These are phyloP conservation scores for Talaromyces sp. DNA, from an alignment of 2,329 filamentous ascomycete species.

Conservation along the genomic window DNA sequence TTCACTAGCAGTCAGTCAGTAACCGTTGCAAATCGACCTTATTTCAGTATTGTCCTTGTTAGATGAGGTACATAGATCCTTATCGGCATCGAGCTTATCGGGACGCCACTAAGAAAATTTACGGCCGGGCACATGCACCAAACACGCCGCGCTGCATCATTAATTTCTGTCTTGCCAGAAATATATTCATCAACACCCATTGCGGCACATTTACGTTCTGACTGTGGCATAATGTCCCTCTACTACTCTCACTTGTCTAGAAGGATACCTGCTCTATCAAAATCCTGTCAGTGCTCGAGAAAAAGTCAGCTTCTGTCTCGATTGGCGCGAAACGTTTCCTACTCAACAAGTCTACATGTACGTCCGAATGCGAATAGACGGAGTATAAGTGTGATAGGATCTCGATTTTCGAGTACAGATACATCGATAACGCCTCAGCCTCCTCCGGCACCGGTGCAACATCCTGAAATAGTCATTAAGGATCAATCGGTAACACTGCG, in stretches of 20 bases:
- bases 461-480: background rate
- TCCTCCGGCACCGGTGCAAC: conserved; percentile 18
- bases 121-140: conserved; percentile 13
- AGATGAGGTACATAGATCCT: background rate
- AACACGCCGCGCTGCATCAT: background rate
- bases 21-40: background rate
- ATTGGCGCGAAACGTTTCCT: conserved; percentile 4
- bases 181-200: background rate
- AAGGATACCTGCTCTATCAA: conserved; percentile 4
- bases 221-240: conserved; percentile 3
- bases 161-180: background rate
- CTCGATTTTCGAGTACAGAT: background rate
- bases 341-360: background rate
- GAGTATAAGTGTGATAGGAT: background rate
- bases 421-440: background rate
- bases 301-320: background rate
- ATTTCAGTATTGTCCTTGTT: background rate
- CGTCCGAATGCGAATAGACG: background rate
- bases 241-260: conserved; percentile 4
- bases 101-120: conserved; percentile 14
- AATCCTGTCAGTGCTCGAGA: background rate
- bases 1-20: background rate
- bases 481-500: conserved; percentile 20
- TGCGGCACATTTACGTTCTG: background rate
- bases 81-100: conserved; percentile 9